Evolutionary conservation across 2,329 filamentous ascomycete genomes (phyloP), one percentile per base, ranked within the genome.

Genomic region (Sarocladium oryzae): DNA sequence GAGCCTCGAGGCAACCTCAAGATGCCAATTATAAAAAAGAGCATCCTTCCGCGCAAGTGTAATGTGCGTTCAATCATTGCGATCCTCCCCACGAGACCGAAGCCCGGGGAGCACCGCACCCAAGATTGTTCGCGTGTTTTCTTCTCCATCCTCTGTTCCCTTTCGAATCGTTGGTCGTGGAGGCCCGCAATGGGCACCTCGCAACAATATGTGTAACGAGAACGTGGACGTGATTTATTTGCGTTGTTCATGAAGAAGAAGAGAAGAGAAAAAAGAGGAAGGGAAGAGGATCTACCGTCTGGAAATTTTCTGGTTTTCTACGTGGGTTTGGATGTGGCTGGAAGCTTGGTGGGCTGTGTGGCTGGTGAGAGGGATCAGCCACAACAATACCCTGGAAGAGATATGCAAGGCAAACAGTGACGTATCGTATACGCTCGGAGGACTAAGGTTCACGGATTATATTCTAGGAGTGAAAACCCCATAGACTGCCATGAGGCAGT

Each of bases 61-160:
- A 50, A 76, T 78, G 75, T 78, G 70, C 74, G 75, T 60, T 77
- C 75, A 77, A 78, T 78, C 75, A 78, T 78, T 78, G 75, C 75
- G 75, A 71, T 78, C 75, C 75, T 74, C 67, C 73, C 68, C 75
- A 78, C 62, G 62, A 66, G 63, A 68, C 43, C 43, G 43, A 48
- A 48, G 43, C 43, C 43, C 43, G 72, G 67, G 68, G 69, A 77
- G 70, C 75, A 78, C 73, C 75, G 75, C 75, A 78, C 75, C 75
- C 75, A 78, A 78, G 75, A 78, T 76, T 76, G 74, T 72, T 70
- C 75, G 73, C 61, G 67, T 30, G 35, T 49, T 71, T 75, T 72
- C 56, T 64, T 78, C 75, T 78, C 69, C 75, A 72, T 78, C 72
- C 70, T 74, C 61, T 68, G 66, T 67, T 69, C 66, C 72, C 23